These are phyloP conservation scores for Nicotiana attenuata DNA, from an alignment of 257 asterid genomes.

Conservation along the genomic window DNA sequence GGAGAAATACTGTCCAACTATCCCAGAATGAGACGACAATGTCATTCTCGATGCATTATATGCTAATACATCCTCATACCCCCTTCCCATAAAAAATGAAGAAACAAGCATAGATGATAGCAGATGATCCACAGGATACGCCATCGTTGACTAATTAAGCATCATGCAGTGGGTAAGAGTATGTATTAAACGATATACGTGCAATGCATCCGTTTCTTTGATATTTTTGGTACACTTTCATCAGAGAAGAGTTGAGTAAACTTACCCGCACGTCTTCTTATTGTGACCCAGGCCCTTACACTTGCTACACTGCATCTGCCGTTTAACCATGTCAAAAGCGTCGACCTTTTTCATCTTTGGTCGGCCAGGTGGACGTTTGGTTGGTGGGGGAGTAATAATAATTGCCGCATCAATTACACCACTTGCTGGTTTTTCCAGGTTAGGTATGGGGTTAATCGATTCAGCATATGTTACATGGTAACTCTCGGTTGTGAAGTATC, in stretches of 20 bases:
- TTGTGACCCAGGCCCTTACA: constrained; percentile 99
- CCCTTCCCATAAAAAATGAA: neutral
- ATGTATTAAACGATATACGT: too few species aligned
- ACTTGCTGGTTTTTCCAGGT: constrained; percentile 69
- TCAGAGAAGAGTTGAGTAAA: neutral
- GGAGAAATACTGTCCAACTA: neutral
- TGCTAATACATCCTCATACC: neutral
- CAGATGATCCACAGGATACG: neutral
- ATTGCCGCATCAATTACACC: constrained; percentile 45
- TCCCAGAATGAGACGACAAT: neutral
- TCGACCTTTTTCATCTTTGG: constrained; percentile 82
- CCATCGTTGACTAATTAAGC: neutral
- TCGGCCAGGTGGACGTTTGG: constrained; percentile 86
- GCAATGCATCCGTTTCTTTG: neutral
- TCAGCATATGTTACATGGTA: constrained; percentile 66
- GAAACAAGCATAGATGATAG: neutral
- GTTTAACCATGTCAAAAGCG: constrained; percentile 74
- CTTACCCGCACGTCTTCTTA: constrained; percentile 55
- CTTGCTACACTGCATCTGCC: constrained; percentile 96
- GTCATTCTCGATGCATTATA: neutral
- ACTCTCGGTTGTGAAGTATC: constrained; percentile 63
- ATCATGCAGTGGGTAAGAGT: neutral
- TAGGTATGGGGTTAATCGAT: constrained; percentile 87
- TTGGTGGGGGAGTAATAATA: constrained; percentile 87
- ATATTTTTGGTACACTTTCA: neutral